Conservation (phyloP, 163 green algal species). For the Prototheca wickerhamii region DNA sequence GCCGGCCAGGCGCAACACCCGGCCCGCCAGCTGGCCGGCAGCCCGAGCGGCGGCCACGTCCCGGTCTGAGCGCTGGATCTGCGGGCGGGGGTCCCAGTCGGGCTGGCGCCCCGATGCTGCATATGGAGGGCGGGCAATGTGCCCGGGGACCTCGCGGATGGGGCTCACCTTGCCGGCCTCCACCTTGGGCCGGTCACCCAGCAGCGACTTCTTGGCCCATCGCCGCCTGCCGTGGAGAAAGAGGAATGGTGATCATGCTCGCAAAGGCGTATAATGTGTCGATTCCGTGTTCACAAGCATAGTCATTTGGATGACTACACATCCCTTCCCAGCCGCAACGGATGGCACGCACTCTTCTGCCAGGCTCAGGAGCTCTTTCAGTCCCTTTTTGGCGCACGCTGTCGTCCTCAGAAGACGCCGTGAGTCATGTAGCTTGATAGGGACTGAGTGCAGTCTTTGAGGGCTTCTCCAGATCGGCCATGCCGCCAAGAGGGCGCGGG, state of each 20-base stretch:
- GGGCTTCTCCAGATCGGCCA: too few relatives aligned
- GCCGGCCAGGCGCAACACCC: constrained; percentile 27
- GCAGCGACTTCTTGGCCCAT: background rate
- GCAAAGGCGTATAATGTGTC: background rate
- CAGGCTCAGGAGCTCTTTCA: constrained; percentile 28
- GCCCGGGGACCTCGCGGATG: constrained; percentile 42
- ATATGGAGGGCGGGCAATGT: constrained; percentile 74
- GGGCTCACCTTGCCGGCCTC: constrained; percentile 23
- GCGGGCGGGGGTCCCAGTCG: constrained; percentile 28
- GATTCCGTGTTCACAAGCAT: background rate
- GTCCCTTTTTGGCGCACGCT: constrained; percentile 9
- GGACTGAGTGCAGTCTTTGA: too few relatives aligned
- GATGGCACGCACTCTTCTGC: constrained; percentile 6
- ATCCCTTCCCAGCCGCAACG: background rate
- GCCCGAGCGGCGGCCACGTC: constrained; percentile 41
- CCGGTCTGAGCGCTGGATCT: constrained; percentile 63
- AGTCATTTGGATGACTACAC: too few relatives aligned
- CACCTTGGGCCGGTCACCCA: background rate
- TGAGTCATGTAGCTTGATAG: too few relatives aligned
- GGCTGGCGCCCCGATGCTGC: constrained; percentile 50
- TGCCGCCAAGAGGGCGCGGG: too few relatives aligned
- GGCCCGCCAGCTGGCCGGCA: constrained; percentile 37
- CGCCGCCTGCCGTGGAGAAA: background rate
- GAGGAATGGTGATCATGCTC: background rate
- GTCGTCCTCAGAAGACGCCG: too few relatives aligned